Base-by-base conservation (phyloP, 169 alveolate genomes). In the Babesia sp. region DNA sequence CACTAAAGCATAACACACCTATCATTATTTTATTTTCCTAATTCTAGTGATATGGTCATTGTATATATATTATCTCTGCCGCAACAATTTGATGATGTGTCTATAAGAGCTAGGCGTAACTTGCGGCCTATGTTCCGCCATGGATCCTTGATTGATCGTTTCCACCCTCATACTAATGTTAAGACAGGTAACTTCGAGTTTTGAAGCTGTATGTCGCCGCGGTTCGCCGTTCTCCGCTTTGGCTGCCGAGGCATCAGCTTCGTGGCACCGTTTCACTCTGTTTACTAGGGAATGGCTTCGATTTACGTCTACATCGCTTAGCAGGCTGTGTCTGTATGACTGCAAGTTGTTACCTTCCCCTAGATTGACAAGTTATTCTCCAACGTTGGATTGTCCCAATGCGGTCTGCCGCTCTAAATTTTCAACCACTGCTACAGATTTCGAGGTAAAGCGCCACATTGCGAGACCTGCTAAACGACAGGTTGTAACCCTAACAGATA, bases 401-500 rank as follows among this genome's bases (percentile, higher is more conserved):
- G 46, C 46, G n/a, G n/a, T 39, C 14, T 8, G 46, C n/a, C 39
- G 36, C 31, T 28, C 61, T 9, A 20, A 16, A 39, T 61, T 61
- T 39, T 61, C 71, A 0, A 61, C 71, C 14, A 34, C 20, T 0
- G 29, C 71, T 9, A 22, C 55, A 18, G 2, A n/a, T 20, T 31
- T 64, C 59, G 74, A 64, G 48, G 74, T 50, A 3, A 44, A 50
- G 54, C 44, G 74, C 6, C 61, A 44, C 2, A 20, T 20, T 0
- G 26, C 48, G 18, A 68, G 44, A 20, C 74, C 56, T 42, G 1
- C 53, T 7, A 79, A 59, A 46, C 59, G 58, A 2, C 74, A 64
- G 18, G 34, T 79, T 0, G 83, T 79, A 22, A 71, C 84, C 39
- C 39, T 81, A 12, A 44, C 89, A 28, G 67, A 72, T 18, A 57